Percentiles rank a stretch among this genome's conserved stretches.
phyloP scores from a whole-genome alignment of 257 asterid species.

The Solanum corneliomulleri region DNA sequence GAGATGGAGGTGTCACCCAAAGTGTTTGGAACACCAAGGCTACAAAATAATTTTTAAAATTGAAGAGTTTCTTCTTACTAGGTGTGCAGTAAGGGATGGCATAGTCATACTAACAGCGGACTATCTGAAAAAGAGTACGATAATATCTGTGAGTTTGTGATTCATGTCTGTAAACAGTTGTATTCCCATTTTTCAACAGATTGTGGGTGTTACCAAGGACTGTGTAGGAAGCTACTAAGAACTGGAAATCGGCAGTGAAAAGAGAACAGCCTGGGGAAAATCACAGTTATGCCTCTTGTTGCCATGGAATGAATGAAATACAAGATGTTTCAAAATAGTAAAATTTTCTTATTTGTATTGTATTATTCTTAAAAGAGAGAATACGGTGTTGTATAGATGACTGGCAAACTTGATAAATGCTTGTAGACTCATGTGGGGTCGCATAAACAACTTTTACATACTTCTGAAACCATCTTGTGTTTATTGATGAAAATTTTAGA shows the following conservation, averaged over 20 bases:
- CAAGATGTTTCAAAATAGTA: neutral
- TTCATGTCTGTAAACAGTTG: neutral
- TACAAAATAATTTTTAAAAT: neutral
- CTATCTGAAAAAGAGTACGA: neutral
- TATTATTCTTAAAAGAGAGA: neutral
- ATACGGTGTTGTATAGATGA: neutral
- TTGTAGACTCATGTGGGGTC: neutral
- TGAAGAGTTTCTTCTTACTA: neutral
- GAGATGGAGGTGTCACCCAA: neutral
- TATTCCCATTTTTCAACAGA: neutral
- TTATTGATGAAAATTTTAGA: neutral
- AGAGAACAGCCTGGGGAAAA: neutral
- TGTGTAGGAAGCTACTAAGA: neutral
- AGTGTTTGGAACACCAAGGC: neutral
- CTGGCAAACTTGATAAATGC: neutral
- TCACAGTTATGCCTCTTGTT: neutral
- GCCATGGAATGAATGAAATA: neutral
- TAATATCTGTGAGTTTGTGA: neutral
- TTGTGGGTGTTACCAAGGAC: neutral
- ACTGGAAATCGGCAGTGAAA: neutral
- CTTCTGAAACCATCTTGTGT: neutral
- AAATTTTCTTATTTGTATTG: neutral
- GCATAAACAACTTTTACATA: neutral
- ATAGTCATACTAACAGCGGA: neutral
- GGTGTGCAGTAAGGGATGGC: neutral